Evolutionary conservation across 495 filamentous ascomycete species (phyloP).

Genomic region (Thermochaetoides thermophila): DNA sequence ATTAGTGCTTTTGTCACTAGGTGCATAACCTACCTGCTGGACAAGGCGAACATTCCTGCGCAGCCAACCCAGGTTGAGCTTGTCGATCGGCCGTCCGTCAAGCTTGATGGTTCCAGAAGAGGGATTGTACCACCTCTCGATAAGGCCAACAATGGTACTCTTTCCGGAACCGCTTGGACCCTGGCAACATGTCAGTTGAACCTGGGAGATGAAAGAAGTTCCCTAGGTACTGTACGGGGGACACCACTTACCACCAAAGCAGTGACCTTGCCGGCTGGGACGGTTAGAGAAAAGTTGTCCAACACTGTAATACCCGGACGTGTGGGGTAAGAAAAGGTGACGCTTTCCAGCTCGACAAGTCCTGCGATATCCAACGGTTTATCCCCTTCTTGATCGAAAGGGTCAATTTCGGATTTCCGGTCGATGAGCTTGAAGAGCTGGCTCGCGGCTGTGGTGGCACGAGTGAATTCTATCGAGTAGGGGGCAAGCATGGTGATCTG

Average conservation of each 20-base stretch:
- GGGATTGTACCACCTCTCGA: conserved; percentile 83
- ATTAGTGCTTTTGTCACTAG: too few species aligned
- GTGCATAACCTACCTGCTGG: conserved; percentile 30
- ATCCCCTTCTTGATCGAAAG: conserved; percentile 51
- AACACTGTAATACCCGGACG: conserved; percentile 71
- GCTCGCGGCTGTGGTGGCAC: conserved; percentile 64
- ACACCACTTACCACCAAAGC: conserved; percentile 72
- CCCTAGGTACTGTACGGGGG: too few species aligned
- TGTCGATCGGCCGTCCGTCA: conserved; percentile 36
- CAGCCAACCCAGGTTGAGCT: conserved; percentile 47
- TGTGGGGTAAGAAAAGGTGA: conserved; percentile 85
- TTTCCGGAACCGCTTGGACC: conserved; percentile 47
- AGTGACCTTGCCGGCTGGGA: conserved; percentile 72
- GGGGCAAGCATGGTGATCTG: conserved; percentile 73
- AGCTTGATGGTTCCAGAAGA: conserved; percentile 34
- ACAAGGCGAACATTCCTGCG: conserved; percentile 50
- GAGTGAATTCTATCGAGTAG: conserved; percentile 57
- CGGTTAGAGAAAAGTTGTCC: conserved; percentile 54
- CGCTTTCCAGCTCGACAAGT: conserved; percentile 58
- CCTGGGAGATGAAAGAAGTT: too few species aligned
- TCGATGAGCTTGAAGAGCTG: conserved; percentile 87
- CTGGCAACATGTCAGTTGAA: too few species aligned
- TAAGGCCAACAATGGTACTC: conserved; percentile 75
- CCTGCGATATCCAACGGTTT: conserved; percentile 55
- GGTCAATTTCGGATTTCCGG: conserved; percentile 64